A percentile compares a stretch with the other conserved stretches of the same genome.
Evolutionary conservation across 2,329 filamentous ascomycete genomes (phyloP).

Genomic region (Ceratocystis smalleyi): DNA sequence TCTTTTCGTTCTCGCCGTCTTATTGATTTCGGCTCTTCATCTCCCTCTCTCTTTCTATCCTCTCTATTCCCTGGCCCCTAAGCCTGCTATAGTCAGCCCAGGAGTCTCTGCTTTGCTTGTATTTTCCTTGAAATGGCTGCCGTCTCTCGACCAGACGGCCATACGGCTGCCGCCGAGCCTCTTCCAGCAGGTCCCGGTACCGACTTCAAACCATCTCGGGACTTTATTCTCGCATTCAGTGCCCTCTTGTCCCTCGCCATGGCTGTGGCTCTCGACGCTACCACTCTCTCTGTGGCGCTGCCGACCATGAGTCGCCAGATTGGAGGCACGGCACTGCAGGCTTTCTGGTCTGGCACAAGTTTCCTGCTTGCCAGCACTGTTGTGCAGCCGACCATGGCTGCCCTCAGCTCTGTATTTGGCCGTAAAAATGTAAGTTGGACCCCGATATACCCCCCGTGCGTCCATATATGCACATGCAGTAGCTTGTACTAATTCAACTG

Average conservation of each 20-base stretch:
- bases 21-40: too few species aligned
- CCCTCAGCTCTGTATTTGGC: constrained; percentile 26
- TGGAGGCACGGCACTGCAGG: constrained; percentile 40
- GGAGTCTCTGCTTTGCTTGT: not conserved
- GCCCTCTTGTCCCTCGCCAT: constrained; percentile 38
- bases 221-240: constrained; percentile 33
- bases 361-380: constrained; percentile 52
- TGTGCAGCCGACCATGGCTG: constrained; percentile 35
- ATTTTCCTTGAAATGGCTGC: not conserved
- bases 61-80: too few species aligned
- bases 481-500: not conserved
- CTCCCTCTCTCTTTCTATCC: too few species aligned
- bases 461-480: not conserved
- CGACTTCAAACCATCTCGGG: constrained; percentile 24
- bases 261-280: constrained; percentile 30
- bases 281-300: constrained; percentile 23
- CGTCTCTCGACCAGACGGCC: constrained; percentile 1
- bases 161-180: not conserved
- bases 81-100: not conserved
- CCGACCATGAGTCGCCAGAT: constrained; percentile 34
- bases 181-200: not conserved
- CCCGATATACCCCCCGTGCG: not conserved
- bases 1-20: too few species aligned
- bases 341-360: constrained; percentile 57
- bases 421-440: constrained; percentile 20